Evolutionary conservation across 768 basidiomycete species (phyloP).

Genomic region (Boletus vinaceobasis): DNA sequence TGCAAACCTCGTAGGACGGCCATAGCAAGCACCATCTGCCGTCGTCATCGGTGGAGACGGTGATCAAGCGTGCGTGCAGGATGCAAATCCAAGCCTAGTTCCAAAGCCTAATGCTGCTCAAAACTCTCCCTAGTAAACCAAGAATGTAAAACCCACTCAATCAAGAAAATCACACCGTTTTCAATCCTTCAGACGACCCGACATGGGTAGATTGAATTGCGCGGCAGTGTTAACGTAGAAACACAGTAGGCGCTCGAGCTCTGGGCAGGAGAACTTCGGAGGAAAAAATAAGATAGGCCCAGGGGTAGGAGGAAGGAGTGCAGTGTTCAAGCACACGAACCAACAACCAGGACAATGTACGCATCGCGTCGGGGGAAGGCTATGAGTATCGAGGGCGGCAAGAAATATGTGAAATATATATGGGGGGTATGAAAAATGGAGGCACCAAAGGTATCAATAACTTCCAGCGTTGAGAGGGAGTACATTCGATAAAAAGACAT

Average conservation of each 20-base stretch:
- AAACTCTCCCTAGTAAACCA: neutral
- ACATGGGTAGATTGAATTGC: neutral
- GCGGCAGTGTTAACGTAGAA: neutral
- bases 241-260: constrained; percentile 20
- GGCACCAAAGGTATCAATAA: constrained; percentile 21
- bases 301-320: neutral
- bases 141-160: neutral
- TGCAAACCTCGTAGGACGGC: neutral
- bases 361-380: neutral
- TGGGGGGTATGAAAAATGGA: constrained; percentile 16
- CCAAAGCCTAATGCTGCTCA: no score
- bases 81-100: neutral
- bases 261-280: constrained; percentile 12
- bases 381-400: neutral
- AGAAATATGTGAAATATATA: neutral
- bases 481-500: constrained; percentile 4
- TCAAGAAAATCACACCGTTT: neutral
- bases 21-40: neutral
- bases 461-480: constrained; percentile 5
- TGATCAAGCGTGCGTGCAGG: neutral
- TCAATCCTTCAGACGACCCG: neutral
- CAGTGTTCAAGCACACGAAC: neutral
- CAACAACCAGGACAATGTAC: neutral
- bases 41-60: neutral
- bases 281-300: neutral